Evolutionary conservation across 2,329 filamentous ascomycete species (phyloP).

Genomic region (Arthroderma sp.): DNA sequence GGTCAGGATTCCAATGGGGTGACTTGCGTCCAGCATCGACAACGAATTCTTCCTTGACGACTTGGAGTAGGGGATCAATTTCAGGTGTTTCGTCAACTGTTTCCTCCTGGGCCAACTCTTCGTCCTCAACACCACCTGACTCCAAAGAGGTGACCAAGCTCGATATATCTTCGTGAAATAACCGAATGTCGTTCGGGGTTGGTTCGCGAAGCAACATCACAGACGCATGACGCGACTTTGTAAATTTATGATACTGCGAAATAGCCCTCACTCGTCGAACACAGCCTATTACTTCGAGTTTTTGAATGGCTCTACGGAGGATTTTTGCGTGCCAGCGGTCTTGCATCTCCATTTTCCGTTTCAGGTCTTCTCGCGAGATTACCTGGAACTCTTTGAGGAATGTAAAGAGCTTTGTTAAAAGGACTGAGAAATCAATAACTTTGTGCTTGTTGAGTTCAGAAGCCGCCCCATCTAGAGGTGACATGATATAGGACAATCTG

Average conservation of each 20-base stretch:
- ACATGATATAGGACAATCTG: slow-evolving; percentile 7
- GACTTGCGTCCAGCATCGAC: slow-evolving; percentile 25
- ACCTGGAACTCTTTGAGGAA: slow-evolving; percentile 38
- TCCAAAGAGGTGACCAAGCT: slow-evolving; percentile 17
- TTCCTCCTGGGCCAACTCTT: slow-evolving; percentile 14
- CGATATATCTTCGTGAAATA: slow-evolving; percentile 26
- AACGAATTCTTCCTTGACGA: slow-evolving; percentile 13
- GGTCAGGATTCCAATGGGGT: slow-evolving; percentile 44
- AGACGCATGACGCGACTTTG: slow-evolving; percentile 27
- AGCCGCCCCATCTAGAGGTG: slow-evolving; percentile 4
- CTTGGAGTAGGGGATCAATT: neutral
- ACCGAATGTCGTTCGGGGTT: slow-evolving; percentile 24
- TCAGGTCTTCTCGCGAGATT: slow-evolving; percentile 40
- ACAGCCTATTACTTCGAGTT: slow-evolving; percentile 34
- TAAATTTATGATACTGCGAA: slow-evolving; percentile 27
- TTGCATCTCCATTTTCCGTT: slow-evolving; percentile 31
- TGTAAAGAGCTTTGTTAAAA: slow-evolving; percentile 36
- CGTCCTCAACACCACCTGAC: slow-evolving; percentile 21
- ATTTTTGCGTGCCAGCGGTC: slow-evolving; percentile 28
- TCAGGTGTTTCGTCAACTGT: slow-evolving; percentile 11
- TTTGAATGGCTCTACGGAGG: slow-evolving; percentile 31
- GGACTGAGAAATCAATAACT: slow-evolving; percentile 37
- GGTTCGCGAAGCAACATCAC: slow-evolving; percentile 33
- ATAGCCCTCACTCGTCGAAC: slow-evolving; percentile 31
- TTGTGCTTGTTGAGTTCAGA: slow-evolving; percentile 13